Percentiles rank a stretch among this genome's conserved stretches.
These are phyloP conservation scores for Globisporangium sylvaticum DNA, from an alignment of 352 stramenopile species.

Conservation along the genomic window DNA sequence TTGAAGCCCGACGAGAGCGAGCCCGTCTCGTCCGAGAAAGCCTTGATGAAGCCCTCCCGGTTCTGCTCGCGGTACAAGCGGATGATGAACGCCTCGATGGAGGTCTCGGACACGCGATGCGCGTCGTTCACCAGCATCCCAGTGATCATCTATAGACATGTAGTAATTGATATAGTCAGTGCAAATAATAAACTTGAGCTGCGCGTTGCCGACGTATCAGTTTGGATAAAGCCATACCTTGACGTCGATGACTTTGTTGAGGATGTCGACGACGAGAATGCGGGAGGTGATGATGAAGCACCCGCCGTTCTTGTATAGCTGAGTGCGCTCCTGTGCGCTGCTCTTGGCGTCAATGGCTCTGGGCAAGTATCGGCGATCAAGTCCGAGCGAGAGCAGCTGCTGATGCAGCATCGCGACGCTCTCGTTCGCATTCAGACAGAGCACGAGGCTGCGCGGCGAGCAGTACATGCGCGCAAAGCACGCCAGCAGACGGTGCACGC, in stretches of 20 bases:
- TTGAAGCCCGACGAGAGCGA: slow-evolving; percentile 91
- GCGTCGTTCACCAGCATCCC: slow-evolving; percentile 93
- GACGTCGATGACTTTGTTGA: slow-evolving; percentile 79
- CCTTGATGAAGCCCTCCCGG: slow-evolving; percentile 94
- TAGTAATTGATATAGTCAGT: slow-evolving; percentile 8
- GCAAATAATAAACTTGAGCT: no score
- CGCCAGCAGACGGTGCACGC: slow-evolving; percentile 78
- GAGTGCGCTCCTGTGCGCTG: slow-evolving; percentile 60
- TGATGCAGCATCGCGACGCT: slow-evolving; percentile 70
- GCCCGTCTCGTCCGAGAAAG: slow-evolving; percentile 93
- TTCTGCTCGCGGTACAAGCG: slow-evolving; percentile 91
- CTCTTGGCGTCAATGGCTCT: slow-evolving; percentile 64
- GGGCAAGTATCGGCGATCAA: slow-evolving; percentile 83
- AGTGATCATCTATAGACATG: slow-evolving; percentile 60
- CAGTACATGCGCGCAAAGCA: slow-evolving; percentile 92
- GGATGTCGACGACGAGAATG: slow-evolving; percentile 97
- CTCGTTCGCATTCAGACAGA: slow-evolving; percentile 93
- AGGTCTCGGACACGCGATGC: slow-evolving; percentile 92
- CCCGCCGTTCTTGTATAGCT: slow-evolving; percentile 91
- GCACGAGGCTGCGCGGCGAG: slow-evolving; percentile 71
- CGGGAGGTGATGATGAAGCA: slow-evolving; percentile 94
- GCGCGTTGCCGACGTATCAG: no score
- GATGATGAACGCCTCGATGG: slow-evolving; percentile 96
- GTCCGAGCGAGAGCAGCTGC: slow-evolving; percentile 86
- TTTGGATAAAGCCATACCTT: slow-evolving; percentile 14